phyloP scores from a whole-genome alignment of 1,284 basidiomycete genomes.

The Austroboletus novae-zelandiae region DNA sequence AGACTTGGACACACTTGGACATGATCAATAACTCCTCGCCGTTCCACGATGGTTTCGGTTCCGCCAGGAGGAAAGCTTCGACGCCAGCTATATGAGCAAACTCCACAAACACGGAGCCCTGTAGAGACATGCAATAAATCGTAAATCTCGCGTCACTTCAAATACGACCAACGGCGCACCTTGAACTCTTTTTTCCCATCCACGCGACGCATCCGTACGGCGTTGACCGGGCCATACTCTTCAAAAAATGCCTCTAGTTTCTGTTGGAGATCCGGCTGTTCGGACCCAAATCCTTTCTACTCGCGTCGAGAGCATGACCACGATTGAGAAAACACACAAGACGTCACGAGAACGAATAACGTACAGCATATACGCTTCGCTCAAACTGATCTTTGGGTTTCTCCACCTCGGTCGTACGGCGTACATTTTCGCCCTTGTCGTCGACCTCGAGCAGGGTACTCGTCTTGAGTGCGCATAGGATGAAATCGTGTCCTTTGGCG shows the following conservation, averaged over 20 bases:
- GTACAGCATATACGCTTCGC: conserved; percentile 80
- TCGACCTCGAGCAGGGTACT: conserved; percentile 78
- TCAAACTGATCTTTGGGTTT: conserved; percentile 75
- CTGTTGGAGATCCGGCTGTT: conserved; percentile 68
- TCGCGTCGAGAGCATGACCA: background rate
- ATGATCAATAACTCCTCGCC: conserved; percentile 78
- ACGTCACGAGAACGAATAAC: conserved; percentile 30
- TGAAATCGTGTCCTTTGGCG: conserved; percentile 59
- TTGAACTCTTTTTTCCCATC: conserved; percentile 82
- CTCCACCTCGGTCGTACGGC: conserved; percentile 69
- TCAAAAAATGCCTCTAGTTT: conserved; percentile 83
- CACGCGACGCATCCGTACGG: conserved; percentile 82
- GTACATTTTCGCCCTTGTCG: conserved; percentile 69
- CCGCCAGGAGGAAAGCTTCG: conserved; percentile 75
- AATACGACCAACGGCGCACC: conserved; percentile 38
- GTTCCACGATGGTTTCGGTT: conserved; percentile 78
- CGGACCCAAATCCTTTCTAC: conserved; percentile 89
- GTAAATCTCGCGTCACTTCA: background rate
- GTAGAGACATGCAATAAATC: conserved; percentile 1
- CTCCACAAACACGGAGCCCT: conserved; percentile 94
- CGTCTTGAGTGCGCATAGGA: conserved; percentile 62
- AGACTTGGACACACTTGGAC: conserved; percentile 68
- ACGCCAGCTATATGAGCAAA: conserved; percentile 75
- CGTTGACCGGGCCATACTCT: conserved; percentile 79
- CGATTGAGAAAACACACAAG: background rate